These are phyloP conservation scores for Striga asiatica DNA, from an alignment of 257 asterid genomes.

Conservation along the genomic window DNA sequence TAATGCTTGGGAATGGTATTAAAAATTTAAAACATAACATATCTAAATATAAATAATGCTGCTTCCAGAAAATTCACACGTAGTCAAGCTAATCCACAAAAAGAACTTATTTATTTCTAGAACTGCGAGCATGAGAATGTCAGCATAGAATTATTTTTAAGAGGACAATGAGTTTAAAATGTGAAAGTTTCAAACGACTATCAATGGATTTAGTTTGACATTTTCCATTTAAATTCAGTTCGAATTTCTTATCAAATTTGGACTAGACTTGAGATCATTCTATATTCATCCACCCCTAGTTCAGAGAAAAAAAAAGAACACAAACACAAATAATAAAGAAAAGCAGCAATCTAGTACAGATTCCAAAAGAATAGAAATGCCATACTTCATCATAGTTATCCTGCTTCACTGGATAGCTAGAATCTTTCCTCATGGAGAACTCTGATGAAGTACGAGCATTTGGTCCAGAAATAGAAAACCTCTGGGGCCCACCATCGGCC, in stretches of 20 bases:
- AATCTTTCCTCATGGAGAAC: conserved; percentile 33
- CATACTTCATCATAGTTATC: conserved; percentile 51
- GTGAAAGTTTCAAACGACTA: neutral
- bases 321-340: too few species aligned
- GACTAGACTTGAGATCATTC: neutral
- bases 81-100: neutral
- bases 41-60: neutral
- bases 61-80: neutral
- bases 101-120: neutral
- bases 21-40: neutral
- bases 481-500: conserved; percentile 42
- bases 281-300: neutral
- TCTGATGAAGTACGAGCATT: conserved; percentile 33
- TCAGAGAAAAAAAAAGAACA: too few species aligned
- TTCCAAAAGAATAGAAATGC: conserved; percentile 19
- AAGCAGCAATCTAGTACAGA: conserved; percentile 4
- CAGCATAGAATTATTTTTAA: conserved; percentile 5
- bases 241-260: neutral
- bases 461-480: conserved; percentile 65
- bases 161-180: too few species aligned
- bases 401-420: conserved; percentile 31
- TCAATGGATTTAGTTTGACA: neutral
- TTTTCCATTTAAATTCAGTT: neutral
- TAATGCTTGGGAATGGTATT: neutral
- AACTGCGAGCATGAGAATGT: neutral